Evolutionary conservation across 2,329 filamentous ascomycete species (phyloP), one percentile per base, ranked within the genome.

Genomic region (Trichoderma pleuroti): DNA sequence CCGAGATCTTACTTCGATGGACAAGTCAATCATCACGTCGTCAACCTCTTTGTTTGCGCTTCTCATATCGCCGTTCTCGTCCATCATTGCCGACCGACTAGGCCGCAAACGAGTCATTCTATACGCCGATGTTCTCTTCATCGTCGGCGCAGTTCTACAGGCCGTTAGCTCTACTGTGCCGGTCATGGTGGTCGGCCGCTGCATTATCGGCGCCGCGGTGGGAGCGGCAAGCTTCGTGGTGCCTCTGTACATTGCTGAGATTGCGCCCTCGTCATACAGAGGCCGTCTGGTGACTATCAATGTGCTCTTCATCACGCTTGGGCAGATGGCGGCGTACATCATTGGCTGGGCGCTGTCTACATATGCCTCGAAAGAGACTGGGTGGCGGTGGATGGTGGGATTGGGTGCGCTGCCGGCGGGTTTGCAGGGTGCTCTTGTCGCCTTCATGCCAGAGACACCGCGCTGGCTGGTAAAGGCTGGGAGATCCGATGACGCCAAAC

Each of bases 381-480:
- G 92, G 1, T 98, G 95, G 94, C 86, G 93, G 63, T 97, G 92
- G 90, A 94, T 97, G 88, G 94, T 98, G 0, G 94, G 94, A 0
- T 81, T 98, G 0, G 95, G 94, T 0, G 92, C 92, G 10, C 72
- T 91, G 30, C 95, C 95, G 0, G 94, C 94, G 0, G 79, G 87
- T 0, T 69, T 94, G 4, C 95, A 98, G 78, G 87, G 88, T 6
- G 78, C 85, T 0, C 82, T 97, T 68, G 82, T 98, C 71, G 75
- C 89, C 3, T 84, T 89, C 65, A 91, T 97, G 87, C 94, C 94
- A 0, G 95, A 98, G 81, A 97, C 93, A 14, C 95, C 95, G 39
- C 86, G 95, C 28, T 98, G 93, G 91, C 85, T 98, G 26, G 90
- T 97, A 24, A 91, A 90, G 78, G 88, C 86, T 4, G 91, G 90